Conservation (phyloP, 139 green algal species). For the Nannochloris sp. region DNA sequence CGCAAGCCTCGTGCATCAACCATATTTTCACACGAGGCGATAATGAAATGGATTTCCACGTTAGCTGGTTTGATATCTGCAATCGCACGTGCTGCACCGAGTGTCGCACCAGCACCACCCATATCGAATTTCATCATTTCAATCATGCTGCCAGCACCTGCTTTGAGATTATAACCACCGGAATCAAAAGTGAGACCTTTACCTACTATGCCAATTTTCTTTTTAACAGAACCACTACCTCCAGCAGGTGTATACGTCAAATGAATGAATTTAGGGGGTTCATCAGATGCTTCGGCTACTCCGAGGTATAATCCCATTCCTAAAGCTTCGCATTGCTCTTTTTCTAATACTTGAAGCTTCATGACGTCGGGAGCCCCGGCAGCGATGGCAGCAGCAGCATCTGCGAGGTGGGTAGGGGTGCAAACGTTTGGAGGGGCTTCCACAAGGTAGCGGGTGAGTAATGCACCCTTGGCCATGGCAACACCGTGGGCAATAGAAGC, state of each 20-base stretch:
- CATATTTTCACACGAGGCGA: conserved; percentile 98
- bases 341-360: conserved; percentile 69
- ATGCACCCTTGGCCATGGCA: conserved; percentile 44
- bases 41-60: conserved; percentile 91
- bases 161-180: conserved; percentile 96
- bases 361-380: conserved; percentile 40
- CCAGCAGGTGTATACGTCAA: conserved; percentile 79
- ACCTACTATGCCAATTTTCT: conserved; percentile 72
- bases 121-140: conserved; percentile 94
- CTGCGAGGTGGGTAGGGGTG: conserved; percentile 79
- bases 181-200: conserved; percentile 71
- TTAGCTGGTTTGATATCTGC: conserved; percentile 52
- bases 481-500: conserved; percentile 20
- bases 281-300: conserved; percentile 70
- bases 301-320: conserved; percentile 93
- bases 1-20: conserved; percentile 74
- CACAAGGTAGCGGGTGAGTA: conserved; percentile 76
- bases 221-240: conserved; percentile 44
- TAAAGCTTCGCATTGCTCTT: conserved; percentile 79
- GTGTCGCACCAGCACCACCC: conserved; percentile 67
- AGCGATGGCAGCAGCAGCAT: conserved; percentile 55
- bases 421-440: conserved; percentile 92
- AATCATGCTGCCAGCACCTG: conserved; percentile 83
- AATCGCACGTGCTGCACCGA: conserved; percentile 76
- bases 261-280: conserved; percentile 96